A percentile compares a stretch with the other conserved stretches of the same genome.
Evolutionary conservation across 1,139 yeast species (phyloP).

Genomic region (Debaryomycetaceae sp.): DNA sequence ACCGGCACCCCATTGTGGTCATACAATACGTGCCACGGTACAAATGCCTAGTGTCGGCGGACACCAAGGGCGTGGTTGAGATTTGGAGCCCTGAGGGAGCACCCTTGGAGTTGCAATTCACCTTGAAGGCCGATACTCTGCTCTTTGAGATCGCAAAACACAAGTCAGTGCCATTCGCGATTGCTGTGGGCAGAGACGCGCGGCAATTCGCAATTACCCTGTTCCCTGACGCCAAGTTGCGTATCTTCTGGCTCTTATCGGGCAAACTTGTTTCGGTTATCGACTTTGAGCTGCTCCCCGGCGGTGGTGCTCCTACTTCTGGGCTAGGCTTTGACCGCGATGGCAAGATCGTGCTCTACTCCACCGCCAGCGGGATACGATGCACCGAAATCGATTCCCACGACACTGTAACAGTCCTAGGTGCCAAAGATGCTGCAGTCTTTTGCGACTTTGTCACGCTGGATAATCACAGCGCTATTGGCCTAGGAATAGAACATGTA

Average conservation of each 20-base stretch:
- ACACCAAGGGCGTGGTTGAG: conserved; percentile 31
- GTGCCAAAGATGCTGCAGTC: conserved; percentile 19
- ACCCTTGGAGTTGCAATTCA: conserved; percentile 15
- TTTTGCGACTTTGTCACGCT: conserved; percentile 9
- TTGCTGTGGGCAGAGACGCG: conserved; percentile 15
- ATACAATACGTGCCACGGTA: conserved; percentile 17
- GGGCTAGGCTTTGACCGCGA: conserved; percentile 22
- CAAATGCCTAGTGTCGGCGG: conserved; percentile 27
- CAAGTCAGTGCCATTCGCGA: conserved; percentile 12
- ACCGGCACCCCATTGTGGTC: conserved; percentile 16
- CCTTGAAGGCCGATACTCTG: conserved; percentile 31
- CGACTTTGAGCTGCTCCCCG: conserved; percentile 11
- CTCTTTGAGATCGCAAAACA: conserved; percentile 26
- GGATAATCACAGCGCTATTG: conserved; percentile 7
- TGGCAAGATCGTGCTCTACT: conserved; percentile 20
- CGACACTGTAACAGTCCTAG: conserved; percentile 15
- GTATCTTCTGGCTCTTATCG: conserved; percentile 19
- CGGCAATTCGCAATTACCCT: conserved; percentile 13
- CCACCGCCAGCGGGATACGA: conserved; percentile 24
- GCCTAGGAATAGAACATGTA: conserved; percentile 19
- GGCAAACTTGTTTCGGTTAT: conserved; percentile 19
- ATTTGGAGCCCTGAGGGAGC: conserved; percentile 21
- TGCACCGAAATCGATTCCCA: conserved; percentile 19
- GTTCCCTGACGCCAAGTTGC: conserved; percentile 19
- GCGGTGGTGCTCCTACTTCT: conserved; percentile 1